Evolutionary conservation across 2,329 filamentous ascomycete species (phyloP).

Genomic region (Colletotrichum tropicicola): DNA sequence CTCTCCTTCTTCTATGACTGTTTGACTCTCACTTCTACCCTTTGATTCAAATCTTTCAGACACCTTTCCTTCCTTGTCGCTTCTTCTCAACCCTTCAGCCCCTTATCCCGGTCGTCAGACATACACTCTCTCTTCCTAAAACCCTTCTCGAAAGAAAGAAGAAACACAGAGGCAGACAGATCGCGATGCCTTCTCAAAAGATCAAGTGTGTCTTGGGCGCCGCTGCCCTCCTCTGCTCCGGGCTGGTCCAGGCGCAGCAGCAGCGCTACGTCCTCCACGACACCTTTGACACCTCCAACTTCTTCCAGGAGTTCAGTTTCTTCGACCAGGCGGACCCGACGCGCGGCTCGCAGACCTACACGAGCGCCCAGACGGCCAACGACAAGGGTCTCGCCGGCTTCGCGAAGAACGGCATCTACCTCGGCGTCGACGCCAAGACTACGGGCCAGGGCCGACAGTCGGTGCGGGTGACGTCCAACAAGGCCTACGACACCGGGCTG

Average conservation of each 20-base stretch:
- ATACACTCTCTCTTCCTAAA: not conserved
- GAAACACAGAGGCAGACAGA: not conserved
- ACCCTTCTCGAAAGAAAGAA: not conserved
- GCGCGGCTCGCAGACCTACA: constrained; percentile 77
- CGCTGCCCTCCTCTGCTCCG: constrained; percentile 16
- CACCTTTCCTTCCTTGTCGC: not conserved
- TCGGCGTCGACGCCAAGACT: constrained; percentile 74
- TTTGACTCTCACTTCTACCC: constrained; percentile 15
- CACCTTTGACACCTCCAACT: constrained; percentile 61
- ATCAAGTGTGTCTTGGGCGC: constrained; percentile 19
- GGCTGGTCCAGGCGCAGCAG: constrained; percentile 35
- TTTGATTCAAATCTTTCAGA: constrained; percentile 25
- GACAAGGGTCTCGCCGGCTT: constrained; percentile 66
- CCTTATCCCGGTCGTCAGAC: not conserved
- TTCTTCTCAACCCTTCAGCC: not conserved
- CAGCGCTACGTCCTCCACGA: constrained; percentile 55
- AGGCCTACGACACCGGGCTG: constrained; percentile 73
- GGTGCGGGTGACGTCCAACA: constrained; percentile 74
- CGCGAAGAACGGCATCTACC: constrained; percentile 65
- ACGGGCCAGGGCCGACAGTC: constrained; percentile 71
- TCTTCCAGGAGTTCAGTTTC: constrained; percentile 66
- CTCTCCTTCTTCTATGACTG: constrained; percentile 6
- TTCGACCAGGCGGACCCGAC: constrained; percentile 73
- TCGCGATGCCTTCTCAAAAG: constrained; percentile 22
- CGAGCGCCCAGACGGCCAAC: constrained; percentile 66